Percentiles rank a stretch among this genome's conserved stretches.
These are phyloP conservation scores for Heliosperma pusillum DNA, from an alignment of 148 eudicot genomes.

Conservation along the genomic window DNA sequence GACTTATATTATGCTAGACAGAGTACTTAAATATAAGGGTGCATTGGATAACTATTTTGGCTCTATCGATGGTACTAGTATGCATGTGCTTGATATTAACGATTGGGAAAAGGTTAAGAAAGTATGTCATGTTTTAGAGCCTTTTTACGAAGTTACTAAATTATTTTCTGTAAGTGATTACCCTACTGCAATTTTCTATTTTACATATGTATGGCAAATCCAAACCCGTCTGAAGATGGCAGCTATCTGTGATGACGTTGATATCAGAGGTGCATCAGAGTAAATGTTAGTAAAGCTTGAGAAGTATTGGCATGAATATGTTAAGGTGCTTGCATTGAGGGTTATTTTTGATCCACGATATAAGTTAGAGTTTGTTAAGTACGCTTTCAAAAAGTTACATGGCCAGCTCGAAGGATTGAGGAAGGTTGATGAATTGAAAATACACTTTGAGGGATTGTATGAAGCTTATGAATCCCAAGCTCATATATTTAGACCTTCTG, in stretches of 20 bases:
- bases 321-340: slow-evolving; percentile 9
- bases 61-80: too few relatives aligned
- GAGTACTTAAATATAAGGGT: too few relatives aligned
- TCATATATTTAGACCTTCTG: too few relatives aligned
- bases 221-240: background rate
- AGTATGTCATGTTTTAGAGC: too few relatives aligned
- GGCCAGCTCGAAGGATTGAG: background rate
- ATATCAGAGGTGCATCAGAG: background rate
- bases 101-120: too few relatives aligned
- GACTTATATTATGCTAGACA: too few relatives aligned
- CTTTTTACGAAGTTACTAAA: slow-evolving; percentile 4
- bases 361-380: slow-evolving; percentile 11
- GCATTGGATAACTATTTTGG: too few relatives aligned
- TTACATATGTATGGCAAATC: slow-evolving; percentile 9
- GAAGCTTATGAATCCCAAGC: too few relatives aligned
- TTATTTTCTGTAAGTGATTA: background rate
- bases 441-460: too few relatives aligned
- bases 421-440: background rate
- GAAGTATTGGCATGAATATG: slow-evolving; percentile 16
- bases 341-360: slow-evolving; percentile 13
- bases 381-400: slow-evolving; percentile 8
- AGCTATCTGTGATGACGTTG: background rate
- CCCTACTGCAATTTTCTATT: slow-evolving; percentile 12
- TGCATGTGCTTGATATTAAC: too few relatives aligned
- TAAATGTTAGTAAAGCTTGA: slow-evolving; percentile 10